A percentile compares a stretch with the other conserved stretches of the same genome.
Evolutionary conservation across 768 basidiomycete species (phyloP).

Genomic region (Podaxis sp.): DNA sequence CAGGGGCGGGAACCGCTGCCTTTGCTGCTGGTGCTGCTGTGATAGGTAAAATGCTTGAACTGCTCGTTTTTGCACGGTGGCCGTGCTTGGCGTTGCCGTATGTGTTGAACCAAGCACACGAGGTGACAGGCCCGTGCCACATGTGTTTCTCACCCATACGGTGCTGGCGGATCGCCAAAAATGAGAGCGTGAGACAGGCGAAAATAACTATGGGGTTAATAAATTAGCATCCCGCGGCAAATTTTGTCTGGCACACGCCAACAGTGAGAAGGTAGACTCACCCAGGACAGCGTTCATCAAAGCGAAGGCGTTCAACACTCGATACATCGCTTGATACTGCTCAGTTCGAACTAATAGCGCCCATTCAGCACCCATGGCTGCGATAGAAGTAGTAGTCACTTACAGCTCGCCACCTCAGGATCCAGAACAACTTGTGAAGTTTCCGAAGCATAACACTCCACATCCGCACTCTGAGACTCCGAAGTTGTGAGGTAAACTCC

Average conservation of each 20-base stretch:
- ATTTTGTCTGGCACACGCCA: not conserved
- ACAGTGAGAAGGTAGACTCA: constrained; percentile 27
- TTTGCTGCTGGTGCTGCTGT: constrained; percentile 19
- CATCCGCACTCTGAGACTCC: constrained; percentile 74
- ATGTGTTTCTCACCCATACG: constrained; percentile 46
- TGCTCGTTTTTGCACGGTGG: constrained; percentile 30
- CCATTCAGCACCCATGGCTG: constrained; percentile 3
- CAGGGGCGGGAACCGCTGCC: constrained; percentile 16
- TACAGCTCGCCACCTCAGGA: constrained; percentile 60
- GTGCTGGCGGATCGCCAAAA: constrained; percentile 39
- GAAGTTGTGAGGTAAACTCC: constrained; percentile 70
- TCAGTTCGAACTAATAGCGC: constrained; percentile 66
- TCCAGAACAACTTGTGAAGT: constrained; percentile 44
- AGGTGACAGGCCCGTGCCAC: constrained; percentile 69
- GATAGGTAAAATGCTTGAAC: constrained; percentile 36
- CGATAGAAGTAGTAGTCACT: constrained; percentile 23
- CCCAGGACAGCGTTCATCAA: constrained; percentile 72
- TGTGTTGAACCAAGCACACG: constrained; percentile 66
- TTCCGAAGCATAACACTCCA: constrained; percentile 72
- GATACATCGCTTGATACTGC: constrained; percentile 86
- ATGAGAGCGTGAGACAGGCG: constrained; percentile 31
- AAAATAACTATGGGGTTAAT: constrained; percentile 28
- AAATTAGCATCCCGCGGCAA: constrained; percentile 8
- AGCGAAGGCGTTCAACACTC: constrained; percentile 76
- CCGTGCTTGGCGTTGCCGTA: constrained; percentile 37